Base-by-base conservation (phyloP, 768 basidiomycete genomes). In the Cyclocybe cylindracea region DNA sequence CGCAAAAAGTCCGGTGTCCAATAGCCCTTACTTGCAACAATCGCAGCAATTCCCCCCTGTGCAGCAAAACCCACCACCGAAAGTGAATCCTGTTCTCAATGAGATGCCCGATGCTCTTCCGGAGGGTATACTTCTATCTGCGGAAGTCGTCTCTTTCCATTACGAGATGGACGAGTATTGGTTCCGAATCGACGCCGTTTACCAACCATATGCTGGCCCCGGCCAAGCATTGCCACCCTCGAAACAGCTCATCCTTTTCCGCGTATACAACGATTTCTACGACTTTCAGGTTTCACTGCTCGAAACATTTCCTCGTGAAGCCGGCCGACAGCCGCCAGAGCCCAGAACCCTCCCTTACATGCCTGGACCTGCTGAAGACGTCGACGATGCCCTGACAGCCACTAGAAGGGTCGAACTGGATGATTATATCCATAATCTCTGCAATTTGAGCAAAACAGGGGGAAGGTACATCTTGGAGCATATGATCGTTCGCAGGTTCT, bases 221-320 rank as follows among this genome's bases (percentile, higher is more conserved):
- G 85, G 82, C 41, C 78, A 81, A 48, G 71, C 68, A 29, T 78
- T 87, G 29, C 87, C 89, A 4, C 77, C 79, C 9, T 83, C 89
- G 10, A 87, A 83, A 59, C 84, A 87, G 33, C 84, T 98, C 50
- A 85, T 94, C 58, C 78, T 98, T 39, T 99, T 96, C 74, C 84
- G 97, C 45, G 86, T 91, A 19, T 99, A 99, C 77, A 91, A 95
- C 62, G 96, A 99, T 69, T 99, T 99, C 69, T 98, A 96, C 72
- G 91, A 95, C 62, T 98, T 98, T 70, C 97, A 99, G 65, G 89
- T 97, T 50, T 76, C 82, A 4, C 81, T 99, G 18, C 82, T 98
- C 55, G 83, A 94, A 41, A 78, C 80, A 0, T 98, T 95, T 70
- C 94, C 95, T 6, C 80, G 80, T 40, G 97, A 99, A 72, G 97